Conservation (phyloP, 805 yeast species). For the Priceomyces castillae region DNA sequence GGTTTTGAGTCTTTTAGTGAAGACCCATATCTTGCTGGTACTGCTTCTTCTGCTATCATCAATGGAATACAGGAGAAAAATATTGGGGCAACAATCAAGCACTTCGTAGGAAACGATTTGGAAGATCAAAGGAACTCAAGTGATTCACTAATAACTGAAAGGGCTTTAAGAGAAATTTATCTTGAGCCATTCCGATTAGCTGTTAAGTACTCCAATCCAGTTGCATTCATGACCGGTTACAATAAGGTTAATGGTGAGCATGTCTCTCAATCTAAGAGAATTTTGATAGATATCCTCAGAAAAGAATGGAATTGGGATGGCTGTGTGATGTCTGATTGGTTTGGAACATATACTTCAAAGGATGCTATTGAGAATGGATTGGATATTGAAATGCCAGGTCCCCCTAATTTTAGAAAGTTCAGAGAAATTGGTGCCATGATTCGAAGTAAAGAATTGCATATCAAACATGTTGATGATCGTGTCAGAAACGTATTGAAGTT, state of each 20-base stretch:
- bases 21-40: conserved; percentile 31
- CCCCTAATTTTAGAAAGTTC: conserved; percentile 20
- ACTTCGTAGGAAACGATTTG: conserved; percentile 32
- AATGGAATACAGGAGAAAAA: conserved; percentile 26
- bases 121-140: conserved; percentile 29
- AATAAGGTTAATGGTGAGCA: conserved; percentile 32
- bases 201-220: conserved; percentile 26
- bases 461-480: conserved; percentile 24
- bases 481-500: conserved; percentile 26
- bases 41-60: conserved; percentile 23
- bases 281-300: conserved; percentile 24
- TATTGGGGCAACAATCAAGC: conserved; percentile 33
- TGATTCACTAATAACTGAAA: conserved; percentile 28
- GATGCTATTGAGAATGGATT: conserved; percentile 27
- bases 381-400: conserved; percentile 38
- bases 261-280: conserved; percentile 22
- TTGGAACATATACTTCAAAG: conserved; percentile 27
- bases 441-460: conserved; percentile 23
- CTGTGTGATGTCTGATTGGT: conserved; percentile 35
- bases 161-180: conserved; percentile 33
- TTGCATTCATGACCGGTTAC: conserved; percentile 31
- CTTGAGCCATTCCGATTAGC: conserved; percentile 35
- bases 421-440: conserved; percentile 23
- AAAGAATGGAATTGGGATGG: conserved; percentile 35
- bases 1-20: conserved; percentile 34